Evolutionary conservation across 441 rosid species (phyloP), one percentile per base, ranked within the genome.

Genomic region (Erodium chrysanthum): DNA sequence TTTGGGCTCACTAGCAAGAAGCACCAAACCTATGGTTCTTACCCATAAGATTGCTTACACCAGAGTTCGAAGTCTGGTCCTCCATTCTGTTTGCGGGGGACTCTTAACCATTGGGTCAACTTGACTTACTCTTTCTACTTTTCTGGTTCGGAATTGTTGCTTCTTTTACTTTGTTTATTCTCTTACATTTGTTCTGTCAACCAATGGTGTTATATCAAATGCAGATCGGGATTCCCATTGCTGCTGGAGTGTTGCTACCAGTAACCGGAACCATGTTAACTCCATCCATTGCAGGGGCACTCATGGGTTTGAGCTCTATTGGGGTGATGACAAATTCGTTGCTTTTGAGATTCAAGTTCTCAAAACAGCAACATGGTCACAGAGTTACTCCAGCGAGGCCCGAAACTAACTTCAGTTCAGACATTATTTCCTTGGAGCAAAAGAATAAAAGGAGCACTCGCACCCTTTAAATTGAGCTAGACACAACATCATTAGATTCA

Each of bases 251-350:
- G 81, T 74, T 94, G 75, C 80, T 94, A 40, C 98, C 98, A 7
- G 7, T 86, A 23, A 88, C 93, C 0, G 97, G 98, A 68, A 88
- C 92, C 46, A 86, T 89, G 75, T 81, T 94, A 73, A 94, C 96
- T 63, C 98, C 98, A 66, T 91, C 96, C 46, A 94, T 94, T 48
- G 96, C 98, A 0, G 96, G 98, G 69, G 98, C 89, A 48, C 96
- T 91, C 8, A 94, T 94, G 97, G 97, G 98, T 67, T 80, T 94
- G 69, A 94, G 97, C 79, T 94, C 98, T 18, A 75, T 94, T 0
- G 96, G 97, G 8, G 98, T 91, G 76, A 88, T 89, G 97, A 75
- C 96, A 61, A 91, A 94, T 71, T 91, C 97, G 4, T 75, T 94
- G 81, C 85, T 89, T 66, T 72, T 91, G 74, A 84, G 93, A 72